A percentile compares a stretch with the other conserved stretches of the same genome.
Evolutionary conservation across 2,329 filamentous ascomycete species (phyloP).

Genomic region (Hymenotorrendiella dingleyae): DNA sequence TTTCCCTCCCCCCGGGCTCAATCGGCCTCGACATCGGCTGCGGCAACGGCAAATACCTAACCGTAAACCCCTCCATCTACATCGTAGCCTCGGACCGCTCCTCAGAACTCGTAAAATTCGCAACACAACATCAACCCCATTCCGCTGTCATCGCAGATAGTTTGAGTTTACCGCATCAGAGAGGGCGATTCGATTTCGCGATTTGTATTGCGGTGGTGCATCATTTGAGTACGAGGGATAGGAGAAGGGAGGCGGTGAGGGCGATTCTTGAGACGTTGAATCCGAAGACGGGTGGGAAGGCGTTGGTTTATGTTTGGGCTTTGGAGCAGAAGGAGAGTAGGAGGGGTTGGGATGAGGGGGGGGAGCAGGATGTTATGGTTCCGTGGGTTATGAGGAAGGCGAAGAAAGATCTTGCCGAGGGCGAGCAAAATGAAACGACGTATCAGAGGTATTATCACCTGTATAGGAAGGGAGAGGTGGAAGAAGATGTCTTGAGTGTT

Average conservation of each 20-base stretch:
- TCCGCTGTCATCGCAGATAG: constrained; percentile 75
- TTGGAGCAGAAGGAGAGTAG: constrained; percentile 84
- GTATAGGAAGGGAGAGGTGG: constrained; percentile 80
- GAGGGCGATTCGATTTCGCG: constrained; percentile 69
- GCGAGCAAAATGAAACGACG: constrained; percentile 32
- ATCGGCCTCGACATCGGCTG: constrained; percentile 89
- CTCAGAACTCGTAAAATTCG: constrained; percentile 47
- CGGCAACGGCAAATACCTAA: constrained; percentile 93
- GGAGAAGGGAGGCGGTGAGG: constrained; percentile 67
- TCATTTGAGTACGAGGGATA: constrained; percentile 73
- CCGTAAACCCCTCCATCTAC: constrained; percentile 70
- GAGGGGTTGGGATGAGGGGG: constrained; percentile 79
- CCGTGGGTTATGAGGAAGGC: constrained; percentile 71
- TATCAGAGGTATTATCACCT: constrained; percentile 94
- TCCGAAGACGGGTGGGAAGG: constrained; percentile 55
- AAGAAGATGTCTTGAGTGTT: constrained; percentile 67
- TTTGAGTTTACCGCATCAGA: constrained; percentile 73
- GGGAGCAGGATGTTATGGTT: constrained; percentile 87
- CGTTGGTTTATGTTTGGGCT: constrained; percentile 90
- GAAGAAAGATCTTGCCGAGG: constrained; percentile 31
- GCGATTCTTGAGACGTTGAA: constrained; percentile 63
- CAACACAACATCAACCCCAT: constrained; percentile 45
- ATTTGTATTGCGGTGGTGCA: constrained; percentile 94
- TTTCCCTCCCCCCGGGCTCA: constrained; percentile 57
- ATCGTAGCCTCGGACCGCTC: constrained; percentile 83